Evolutionary conservation across 2,329 filamentous ascomycete genomes (phyloP).

Genomic region (Oidium heveae): DNA sequence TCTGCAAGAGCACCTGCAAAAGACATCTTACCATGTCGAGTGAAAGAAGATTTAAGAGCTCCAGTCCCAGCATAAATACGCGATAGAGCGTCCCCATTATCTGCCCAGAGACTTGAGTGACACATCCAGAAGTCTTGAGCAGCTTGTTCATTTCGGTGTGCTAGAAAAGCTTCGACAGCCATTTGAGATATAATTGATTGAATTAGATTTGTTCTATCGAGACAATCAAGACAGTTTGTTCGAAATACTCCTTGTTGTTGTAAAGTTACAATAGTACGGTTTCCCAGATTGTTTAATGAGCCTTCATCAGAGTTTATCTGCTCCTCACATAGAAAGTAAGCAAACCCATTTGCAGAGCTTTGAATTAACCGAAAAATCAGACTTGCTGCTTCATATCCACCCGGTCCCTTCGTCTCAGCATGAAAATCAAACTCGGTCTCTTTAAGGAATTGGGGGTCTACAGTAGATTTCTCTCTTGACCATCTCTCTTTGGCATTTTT

Average conservation of each 20-base stretch:
- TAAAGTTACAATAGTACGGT: conserved; percentile 37
- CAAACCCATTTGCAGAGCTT: conserved; percentile 61
- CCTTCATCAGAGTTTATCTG: conserved; percentile 19
- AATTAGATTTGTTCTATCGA: conserved; percentile 87
- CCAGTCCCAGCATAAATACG: conserved; percentile 94
- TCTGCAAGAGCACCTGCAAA: conserved; percentile 84
- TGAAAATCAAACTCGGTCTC: conserved; percentile 91
- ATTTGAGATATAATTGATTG: conserved; percentile 90
- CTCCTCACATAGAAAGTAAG: conserved; percentile 71
- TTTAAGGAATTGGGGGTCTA: conserved; percentile 49
- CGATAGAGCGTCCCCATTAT: conserved; percentile 83
- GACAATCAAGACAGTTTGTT: conserved; percentile 86
- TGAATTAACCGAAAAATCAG: conserved; percentile 60
- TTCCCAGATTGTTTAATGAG: conserved; percentile 15
- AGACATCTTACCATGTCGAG: conserved; percentile 85
- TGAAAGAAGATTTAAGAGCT: conserved; percentile 86
- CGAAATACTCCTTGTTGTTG: conserved; percentile 92
- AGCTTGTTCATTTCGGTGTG: conserved; percentile 42
- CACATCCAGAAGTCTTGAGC: conserved; percentile 70
- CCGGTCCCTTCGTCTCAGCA: conserved; percentile 66
- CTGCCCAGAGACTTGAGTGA: conserved; percentile 85
- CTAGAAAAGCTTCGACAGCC: conserved; percentile 65
- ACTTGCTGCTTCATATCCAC: conserved; percentile 75
- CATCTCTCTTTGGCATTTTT: conserved; percentile 45
- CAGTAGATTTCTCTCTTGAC: conserved; percentile 24